Evolutionary conservation across 345 rosid species (phyloP), one percentile per base, ranked within the genome.

Genomic region (Orychophragmus violaceus): DNA sequence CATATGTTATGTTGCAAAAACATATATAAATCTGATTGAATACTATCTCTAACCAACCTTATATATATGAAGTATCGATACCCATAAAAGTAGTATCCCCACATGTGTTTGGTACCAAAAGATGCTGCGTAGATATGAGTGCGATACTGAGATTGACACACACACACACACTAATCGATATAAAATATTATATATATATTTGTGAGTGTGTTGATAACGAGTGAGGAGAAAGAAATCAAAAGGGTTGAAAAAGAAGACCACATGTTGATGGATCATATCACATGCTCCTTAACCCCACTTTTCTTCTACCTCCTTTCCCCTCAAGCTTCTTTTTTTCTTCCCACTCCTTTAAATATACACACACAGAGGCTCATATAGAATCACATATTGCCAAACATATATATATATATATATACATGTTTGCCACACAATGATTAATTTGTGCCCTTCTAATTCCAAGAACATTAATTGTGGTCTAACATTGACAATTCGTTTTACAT

Each of bases 231-330:
- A 74, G 30, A 66, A 66, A 66, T 44, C 63, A 61, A 33, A 60
- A 21, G 17, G 45, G 18, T 53, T 21, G 51, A 61, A 74, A 66
- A 74, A 66, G 72, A 59, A 52, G 55, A 52, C 39, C 77, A 74
- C 77, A 74, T 74, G 77, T 65, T 59, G 8, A 49, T 33, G 77
- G 68, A 66, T 74, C 68, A 74, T 46, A 25, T 74, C 77, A 74
- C 77, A 67, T 74, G 77, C 68, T 53, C 62, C 52, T 60, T 61
- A 74, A 74, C 72, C 77, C 77, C 77, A 74, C 77, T 60, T 66
- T 74, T 54, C 37, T 59, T 65, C 55, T n/a, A n/a, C n/a, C n/a
- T 8, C 28, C 52, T 64, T 63, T 71, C 48, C 12, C 54, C 4
- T 55, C 55, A 33, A 69, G 39, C 51, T 59, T 78, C 44, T 35